These are phyloP conservation scores for Microcera coccophila DNA, from an alignment of 2,329 filamentous ascomycete genomes.

Conservation along the genomic window DNA sequence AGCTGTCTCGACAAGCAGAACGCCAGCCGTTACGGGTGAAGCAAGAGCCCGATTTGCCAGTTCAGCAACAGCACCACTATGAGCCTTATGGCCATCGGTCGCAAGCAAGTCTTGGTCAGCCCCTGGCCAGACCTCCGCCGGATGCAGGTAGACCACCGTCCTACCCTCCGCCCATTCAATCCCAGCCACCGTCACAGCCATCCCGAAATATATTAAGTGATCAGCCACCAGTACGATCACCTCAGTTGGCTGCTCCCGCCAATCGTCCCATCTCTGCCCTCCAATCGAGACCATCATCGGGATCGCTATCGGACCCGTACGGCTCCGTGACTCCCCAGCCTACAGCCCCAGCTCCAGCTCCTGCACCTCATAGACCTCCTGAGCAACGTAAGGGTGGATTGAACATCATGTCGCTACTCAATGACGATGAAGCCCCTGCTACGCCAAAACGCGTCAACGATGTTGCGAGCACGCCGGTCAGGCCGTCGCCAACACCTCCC, in stretches of 20 bases:
- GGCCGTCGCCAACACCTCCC: slow-evolving; percentile 50
- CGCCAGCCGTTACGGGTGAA: slow-evolving; percentile 40
- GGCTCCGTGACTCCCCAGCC: slow-evolving; percentile 26
- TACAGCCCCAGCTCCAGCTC: slow-evolving; percentile 30
- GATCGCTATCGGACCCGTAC: slow-evolving; percentile 31
- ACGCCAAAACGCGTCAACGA: slow-evolving; percentile 52
- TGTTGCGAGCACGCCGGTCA: slow-evolving; percentile 36
- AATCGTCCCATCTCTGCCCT: slow-evolving; percentile 38
- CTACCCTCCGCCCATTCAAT: slow-evolving; percentile 29
- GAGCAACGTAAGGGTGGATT: slow-evolving; percentile 59
- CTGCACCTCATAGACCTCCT: slow-evolving; percentile 38
- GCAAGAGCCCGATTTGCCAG: slow-evolving; percentile 47
- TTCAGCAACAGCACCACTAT: slow-evolving; percentile 37
- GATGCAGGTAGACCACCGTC: slow-evolving; percentile 41
- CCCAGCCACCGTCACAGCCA: slow-evolving; percentile 38
- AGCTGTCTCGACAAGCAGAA: slow-evolving; percentile 28
- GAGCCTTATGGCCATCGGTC: slow-evolving; percentile 43
- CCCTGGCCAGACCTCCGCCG: slow-evolving; percentile 38
- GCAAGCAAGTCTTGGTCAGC: slow-evolving; percentile 36
- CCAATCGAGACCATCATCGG: slow-evolving; percentile 33
- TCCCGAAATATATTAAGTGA: slow-evolving; percentile 41
- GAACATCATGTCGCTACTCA: slow-evolving; percentile 60
- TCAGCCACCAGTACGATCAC: slow-evolving; percentile 34
- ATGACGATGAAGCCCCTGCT: slow-evolving; percentile 55
- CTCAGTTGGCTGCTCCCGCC: slow-evolving; percentile 36